Percentiles rank a stretch among this genome's conserved stretches.
Conservation (phyloP, 306 rosid genomes). For the Benincasa hispida region DNA sequence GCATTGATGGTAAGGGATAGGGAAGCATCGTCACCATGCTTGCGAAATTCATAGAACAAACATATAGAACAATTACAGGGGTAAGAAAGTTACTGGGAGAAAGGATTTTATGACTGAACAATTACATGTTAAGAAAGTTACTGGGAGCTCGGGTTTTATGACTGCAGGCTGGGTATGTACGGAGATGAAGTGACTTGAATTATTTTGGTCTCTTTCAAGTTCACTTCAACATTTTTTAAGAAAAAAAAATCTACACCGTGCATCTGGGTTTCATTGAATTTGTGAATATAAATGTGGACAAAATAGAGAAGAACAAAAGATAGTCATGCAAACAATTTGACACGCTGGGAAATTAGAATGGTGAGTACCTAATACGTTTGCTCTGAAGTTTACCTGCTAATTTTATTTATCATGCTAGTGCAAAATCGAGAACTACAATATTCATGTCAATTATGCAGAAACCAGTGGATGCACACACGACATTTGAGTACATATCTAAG, state of each 20-base stretch:
- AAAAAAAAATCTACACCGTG: neutral
- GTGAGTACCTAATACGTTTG: neutral
- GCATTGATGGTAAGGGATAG: conserved; percentile 22
- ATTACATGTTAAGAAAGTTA: neutral
- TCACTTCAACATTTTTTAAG: neutral
- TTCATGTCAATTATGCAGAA: neutral
- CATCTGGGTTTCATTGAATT: neutral
- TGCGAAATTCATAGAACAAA: neutral
- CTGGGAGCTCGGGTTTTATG: neutral
- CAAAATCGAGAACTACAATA: neutral
- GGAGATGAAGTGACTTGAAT: neutral
- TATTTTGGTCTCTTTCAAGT: neutral
- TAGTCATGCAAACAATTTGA: neutral
- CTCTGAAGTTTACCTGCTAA: neutral
- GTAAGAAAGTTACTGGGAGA: neutral
- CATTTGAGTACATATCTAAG: neutral
- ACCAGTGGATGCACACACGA: neutral
- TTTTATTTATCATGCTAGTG: neutral
- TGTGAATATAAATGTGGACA: conserved; percentile 2
- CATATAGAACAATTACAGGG: neutral
- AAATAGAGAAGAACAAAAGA: conserved; percentile 4
- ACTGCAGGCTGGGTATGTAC: neutral
- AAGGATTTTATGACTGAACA: neutral
- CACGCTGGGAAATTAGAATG: neutral
- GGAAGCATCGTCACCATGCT: conserved; percentile 16